Conservation (phyloP, 208 protist species). For the Trypanosoma grayi region DNA sequence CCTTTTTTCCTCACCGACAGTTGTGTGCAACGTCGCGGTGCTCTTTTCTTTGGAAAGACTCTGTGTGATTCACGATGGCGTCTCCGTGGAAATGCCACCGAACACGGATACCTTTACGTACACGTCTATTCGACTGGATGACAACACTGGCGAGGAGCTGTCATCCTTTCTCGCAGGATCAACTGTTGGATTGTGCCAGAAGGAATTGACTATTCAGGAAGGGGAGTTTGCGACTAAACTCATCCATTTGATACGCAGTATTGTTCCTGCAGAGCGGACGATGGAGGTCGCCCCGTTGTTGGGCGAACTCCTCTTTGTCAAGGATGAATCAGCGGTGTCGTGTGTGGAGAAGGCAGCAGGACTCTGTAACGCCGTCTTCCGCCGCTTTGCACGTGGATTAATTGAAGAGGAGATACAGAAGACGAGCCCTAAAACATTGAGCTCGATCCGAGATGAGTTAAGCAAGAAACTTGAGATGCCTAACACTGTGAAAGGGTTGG, state of each 20-base stretch:
- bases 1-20: slow-evolving; percentile 45
- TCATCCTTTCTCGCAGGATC: slow-evolving; percentile 29
- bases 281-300: slow-evolving; percentile 62
- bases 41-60: slow-evolving; percentile 40
- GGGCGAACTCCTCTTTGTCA: slow-evolving; percentile 80
- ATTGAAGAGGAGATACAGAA: slow-evolving; percentile 56
- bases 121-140: slow-evolving; percentile 6
- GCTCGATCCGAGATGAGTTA: slow-evolving; percentile 61
- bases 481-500: slow-evolving; percentile 67
- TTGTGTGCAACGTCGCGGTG: slow-evolving; percentile 48
- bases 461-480: slow-evolving; percentile 66
- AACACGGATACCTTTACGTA: slow-evolving; percentile 19
- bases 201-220: slow-evolving; percentile 77
- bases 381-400: slow-evolving; percentile 56
- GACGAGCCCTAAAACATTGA: slow-evolving; percentile 49
- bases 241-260: slow-evolving; percentile 25
- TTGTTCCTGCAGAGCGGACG: slow-evolving; percentile 30
- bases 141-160: slow-evolving; percentile 10
- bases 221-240: slow-evolving; percentile 55
- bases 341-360: slow-evolving; percentile 72
- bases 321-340: slow-evolving; percentile 65
- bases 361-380: slow-evolving; percentile 77
- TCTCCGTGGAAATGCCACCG: slow-evolving; percentile 23
- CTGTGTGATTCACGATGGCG: slow-evolving; percentile 43
- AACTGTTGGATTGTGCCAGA: slow-evolving; percentile 51